phyloP scores from a whole-genome alignment of 2,329 filamentous ascomycete species.

The Trichophaea hybrida region DNA sequence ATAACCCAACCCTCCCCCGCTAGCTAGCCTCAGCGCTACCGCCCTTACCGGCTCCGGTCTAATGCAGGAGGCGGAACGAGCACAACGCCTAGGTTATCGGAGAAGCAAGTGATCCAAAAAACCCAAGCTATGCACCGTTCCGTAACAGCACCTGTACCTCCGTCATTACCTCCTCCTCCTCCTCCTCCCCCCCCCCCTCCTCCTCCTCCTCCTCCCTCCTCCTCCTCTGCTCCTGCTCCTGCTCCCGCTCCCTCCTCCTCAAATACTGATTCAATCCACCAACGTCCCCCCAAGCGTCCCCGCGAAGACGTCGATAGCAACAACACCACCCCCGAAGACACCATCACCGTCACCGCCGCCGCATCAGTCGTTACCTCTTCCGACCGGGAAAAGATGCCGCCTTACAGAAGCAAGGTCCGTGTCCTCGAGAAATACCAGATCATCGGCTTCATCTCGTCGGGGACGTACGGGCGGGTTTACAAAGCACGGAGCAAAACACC shows the following conservation, averaged over 20 bases:
- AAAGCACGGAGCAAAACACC: conserved; percentile 55
- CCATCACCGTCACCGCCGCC: background rate
- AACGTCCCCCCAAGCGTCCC: background rate
- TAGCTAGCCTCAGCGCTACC: too few species aligned
- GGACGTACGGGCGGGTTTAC: conserved; percentile 95
- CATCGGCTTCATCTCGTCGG: conserved; percentile 93
- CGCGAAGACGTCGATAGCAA: background rate
- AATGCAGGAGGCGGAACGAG: too few species aligned
- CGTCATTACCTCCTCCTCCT: background rate
- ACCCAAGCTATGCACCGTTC: background rate
- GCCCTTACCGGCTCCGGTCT: too few species aligned
- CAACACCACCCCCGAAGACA: background rate
- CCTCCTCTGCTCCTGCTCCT: background rate
- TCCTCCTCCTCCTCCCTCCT: background rate
- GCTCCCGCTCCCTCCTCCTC: background rate
- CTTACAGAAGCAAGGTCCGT: conserved; percentile 63
- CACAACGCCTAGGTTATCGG: too few species aligned
- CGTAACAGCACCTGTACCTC: background rate
- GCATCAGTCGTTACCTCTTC: background rate
- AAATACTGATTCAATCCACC: background rate
- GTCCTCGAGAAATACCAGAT: conserved; percentile 91
- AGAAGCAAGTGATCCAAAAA: too few species aligned
- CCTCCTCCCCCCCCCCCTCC: background rate
- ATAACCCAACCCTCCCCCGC: too few species aligned
- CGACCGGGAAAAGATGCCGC: conserved; percentile 21